Evolutionary conservation across 139 green algal genomes (phyloP).

Genomic region (Astrephomene gubernaculifera): DNA sequence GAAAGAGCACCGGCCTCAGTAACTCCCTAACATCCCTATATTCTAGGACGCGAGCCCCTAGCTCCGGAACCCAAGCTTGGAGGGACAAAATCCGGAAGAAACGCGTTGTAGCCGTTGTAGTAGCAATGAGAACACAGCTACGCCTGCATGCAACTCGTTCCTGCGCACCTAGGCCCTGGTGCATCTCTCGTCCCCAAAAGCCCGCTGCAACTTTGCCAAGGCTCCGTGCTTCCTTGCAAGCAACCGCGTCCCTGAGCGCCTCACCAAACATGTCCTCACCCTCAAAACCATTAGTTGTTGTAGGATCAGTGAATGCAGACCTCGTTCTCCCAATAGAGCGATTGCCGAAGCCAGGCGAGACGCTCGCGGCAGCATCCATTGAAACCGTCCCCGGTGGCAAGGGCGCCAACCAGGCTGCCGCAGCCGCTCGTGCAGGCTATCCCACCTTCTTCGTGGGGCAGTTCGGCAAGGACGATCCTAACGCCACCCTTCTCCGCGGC

Average conservation of each 20-base stretch:
- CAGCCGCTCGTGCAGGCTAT: conserved; percentile 80
- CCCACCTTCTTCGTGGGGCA: conserved; percentile 85
- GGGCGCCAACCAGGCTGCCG: conserved; percentile 93
- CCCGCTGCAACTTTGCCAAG: background rate
- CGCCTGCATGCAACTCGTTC: too few species aligned
- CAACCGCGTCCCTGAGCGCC: background rate
- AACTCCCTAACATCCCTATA: too few species aligned
- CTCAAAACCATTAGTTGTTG: conserved; percentile 32
- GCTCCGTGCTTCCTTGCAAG: background rate
- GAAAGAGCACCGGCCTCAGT: too few species aligned
- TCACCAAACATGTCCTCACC: background rate
- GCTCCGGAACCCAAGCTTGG: too few species aligned
- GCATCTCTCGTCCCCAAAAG: background rate
- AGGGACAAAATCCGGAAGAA: too few species aligned
- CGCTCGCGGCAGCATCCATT: conserved; percentile 69
- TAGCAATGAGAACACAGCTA: too few species aligned
- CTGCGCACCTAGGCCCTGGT: background rate
- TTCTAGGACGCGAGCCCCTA: too few species aligned
- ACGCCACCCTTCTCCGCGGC: conserved; percentile 68
- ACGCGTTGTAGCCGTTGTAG: too few species aligned
- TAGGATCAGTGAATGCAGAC: conserved; percentile 77
- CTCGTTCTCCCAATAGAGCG: conserved; percentile 80
- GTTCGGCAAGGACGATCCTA: conserved; percentile 79
- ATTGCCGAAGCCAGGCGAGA: conserved; percentile 84
- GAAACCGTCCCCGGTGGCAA: conserved; percentile 76